A percentile compares a stretch with the other conserved stretches of the same genome.
Evolutionary conservation across 495 filamentous ascomycete genomes (phyloP).

Genomic region (Pseudomonodictys pantanalensis): DNA sequence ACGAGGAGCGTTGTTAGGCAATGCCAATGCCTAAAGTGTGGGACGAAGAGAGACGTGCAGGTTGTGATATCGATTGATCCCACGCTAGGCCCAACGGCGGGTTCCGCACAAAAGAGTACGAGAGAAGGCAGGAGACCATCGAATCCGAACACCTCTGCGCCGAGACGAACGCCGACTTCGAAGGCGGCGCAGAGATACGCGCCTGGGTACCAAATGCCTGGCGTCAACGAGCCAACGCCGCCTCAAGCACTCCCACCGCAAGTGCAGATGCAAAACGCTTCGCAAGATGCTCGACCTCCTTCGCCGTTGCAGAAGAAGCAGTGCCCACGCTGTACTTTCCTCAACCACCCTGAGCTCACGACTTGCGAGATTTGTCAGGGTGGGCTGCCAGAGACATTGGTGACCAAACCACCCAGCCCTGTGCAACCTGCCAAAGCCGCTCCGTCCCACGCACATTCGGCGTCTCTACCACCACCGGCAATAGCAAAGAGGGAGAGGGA

Average conservation of each 20-base stretch:
- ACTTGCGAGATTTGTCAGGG: conserved; percentile 23
- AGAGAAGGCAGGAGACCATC: neutral
- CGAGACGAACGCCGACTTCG: conserved; percentile 4
- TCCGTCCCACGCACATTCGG: conserved; percentile 12
- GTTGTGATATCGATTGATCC: conserved; percentile 32
- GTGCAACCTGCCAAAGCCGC: neutral
- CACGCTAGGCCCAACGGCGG: conserved; percentile 8
- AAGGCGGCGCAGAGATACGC: conserved; percentile 25
- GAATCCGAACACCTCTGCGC: conserved; percentile 8
- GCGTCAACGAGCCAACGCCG: neutral
- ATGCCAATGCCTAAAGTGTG: conserved; percentile 32
- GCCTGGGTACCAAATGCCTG: conserved; percentile 22
- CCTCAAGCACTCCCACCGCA: neutral
- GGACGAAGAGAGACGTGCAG: conserved; percentile 26
- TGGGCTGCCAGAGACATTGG: conserved; percentile 15
- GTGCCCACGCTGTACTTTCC: conserved; percentile 24
- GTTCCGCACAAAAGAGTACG: neutral
- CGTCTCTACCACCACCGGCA: conserved; percentile 11
- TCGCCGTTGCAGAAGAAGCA: conserved; percentile 19
- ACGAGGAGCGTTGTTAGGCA: conserved; percentile 18
- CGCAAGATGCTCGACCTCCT: neutral
- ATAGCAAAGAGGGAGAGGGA: neutral
- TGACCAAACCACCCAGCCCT: conserved; percentile 19
- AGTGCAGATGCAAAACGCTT: neutral
- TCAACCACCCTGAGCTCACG: conserved; percentile 24